Evolutionary conservation across 371 early-diverging fungal species (phyloP), one percentile per base, ranked within the genome.

Genomic region (Rhizopus arrhizus): DNA sequence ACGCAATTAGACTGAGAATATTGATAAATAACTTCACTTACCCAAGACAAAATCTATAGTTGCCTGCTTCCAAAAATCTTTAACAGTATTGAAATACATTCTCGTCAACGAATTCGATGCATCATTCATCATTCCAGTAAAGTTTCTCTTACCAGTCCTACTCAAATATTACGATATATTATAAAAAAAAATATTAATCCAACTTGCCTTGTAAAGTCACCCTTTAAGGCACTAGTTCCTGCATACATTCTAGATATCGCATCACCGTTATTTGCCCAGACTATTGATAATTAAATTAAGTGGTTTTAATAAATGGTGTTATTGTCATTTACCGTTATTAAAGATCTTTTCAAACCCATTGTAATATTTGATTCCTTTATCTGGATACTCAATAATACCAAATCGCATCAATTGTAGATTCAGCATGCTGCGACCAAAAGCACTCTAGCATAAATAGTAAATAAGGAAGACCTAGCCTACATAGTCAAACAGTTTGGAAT

Each of bases 351-450:
- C 88, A 66, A 89, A 86, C 28, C 71, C 64, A 34, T 75, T 81
- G 53, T 87, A 84, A 8, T 78, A 78, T n/a, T 74, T 74, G 49
- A 88, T 71, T 22, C 87, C 87, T 61, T 77, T 65, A 49, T 87
- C 87, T 5, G 87, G 87, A 61, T 76, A 82, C 29, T 84, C 79
- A 0, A 84, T 74, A 13, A 88, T 85, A 28, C 87, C 89, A 16
- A 85, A 66, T 0, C 85, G 84, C 65, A 87, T 85, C 28, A 93
- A 65, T 66, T 93, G 91, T 32, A 78, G 58, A 45, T 84, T 84
- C 34, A 95, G 73, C 4, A 89, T 70, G 34, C 75, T 72, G 15
- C 94, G 81, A 6, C 92, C 95, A 59, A 98, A 77, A 7, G 93
- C 91, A 47, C 90, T 91, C 80, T 99, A 66, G 11, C n/a, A 31